Conservation (phyloP, 345 rosid genomes). For the Cochlearia excelsa region DNA sequence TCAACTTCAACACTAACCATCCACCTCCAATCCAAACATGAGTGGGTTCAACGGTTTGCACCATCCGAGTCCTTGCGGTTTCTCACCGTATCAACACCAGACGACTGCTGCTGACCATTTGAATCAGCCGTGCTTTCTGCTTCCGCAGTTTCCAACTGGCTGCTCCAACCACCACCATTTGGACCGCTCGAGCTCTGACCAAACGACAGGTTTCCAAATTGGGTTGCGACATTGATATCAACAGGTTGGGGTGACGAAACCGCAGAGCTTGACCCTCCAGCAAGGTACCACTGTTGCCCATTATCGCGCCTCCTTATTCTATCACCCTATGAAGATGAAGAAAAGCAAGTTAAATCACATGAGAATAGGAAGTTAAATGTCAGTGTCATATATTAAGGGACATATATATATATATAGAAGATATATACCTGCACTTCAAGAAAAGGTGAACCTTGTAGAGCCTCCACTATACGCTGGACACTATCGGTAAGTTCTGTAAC, state of each 20-base stretch:
- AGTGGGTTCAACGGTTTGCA: constrained; percentile 32
- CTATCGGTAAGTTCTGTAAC: constrained; percentile 60
- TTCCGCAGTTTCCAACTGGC: constrained; percentile 21
- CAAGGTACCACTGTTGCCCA: constrained; percentile 60
- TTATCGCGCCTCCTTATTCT: constrained; percentile 59
- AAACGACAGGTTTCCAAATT: constrained; percentile 19
- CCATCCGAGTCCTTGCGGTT: constrained; percentile 26
- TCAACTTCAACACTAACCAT: constrained; percentile 29
- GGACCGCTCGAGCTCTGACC: constrained; percentile 20
- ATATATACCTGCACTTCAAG: constrained; percentile 77
- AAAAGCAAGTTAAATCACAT: constrained; percentile 4
- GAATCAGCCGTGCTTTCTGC: constrained; percentile 9
- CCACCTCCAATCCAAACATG: constrained; percentile 9
- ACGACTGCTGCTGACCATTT: constrained; percentile 23
- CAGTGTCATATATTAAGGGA: neutral
- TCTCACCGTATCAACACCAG: constrained; percentile 4
- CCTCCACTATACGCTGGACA: constrained; percentile 61
- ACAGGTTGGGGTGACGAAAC: constrained; percentile 20
- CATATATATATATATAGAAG: neutral
- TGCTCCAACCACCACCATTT: constrained; percentile 32
- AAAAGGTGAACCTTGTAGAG: constrained; percentile 53
- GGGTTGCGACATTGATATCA: constrained; percentile 17
- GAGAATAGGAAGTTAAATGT: neutral
- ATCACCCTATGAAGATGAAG: constrained; percentile 55
- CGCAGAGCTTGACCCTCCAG: neutral